Evolutionary conservation across 208 protist species (phyloP).

Genomic region (Trypanosoma theileri): DNA sequence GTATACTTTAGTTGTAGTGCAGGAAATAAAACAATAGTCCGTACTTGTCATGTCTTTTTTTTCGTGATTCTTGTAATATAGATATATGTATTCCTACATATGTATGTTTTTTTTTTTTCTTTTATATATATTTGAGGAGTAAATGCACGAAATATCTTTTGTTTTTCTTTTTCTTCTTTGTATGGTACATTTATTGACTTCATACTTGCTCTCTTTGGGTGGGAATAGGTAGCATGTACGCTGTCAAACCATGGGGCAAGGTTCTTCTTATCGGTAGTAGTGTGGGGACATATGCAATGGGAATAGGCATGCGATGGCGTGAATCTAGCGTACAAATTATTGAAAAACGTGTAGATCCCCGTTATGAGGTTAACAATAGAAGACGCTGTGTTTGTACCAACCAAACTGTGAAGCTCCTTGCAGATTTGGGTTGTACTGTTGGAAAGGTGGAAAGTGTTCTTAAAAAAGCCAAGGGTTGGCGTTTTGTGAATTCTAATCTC

Average conservation of each 20-base stretch:
- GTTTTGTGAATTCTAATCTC: conserved; percentile 50
- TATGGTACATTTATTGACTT: conserved; percentile 12
- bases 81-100: not conserved
- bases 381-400: conserved; percentile 69
- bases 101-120: not conserved
- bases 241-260: conserved; percentile 85
- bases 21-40: conserved; percentile 38
- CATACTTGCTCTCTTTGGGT: conserved; percentile 1
- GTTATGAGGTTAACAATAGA: conserved; percentile 40
- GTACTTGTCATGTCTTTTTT: not conserved
- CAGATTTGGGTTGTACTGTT: conserved; percentile 68
- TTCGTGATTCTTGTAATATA: not conserved
- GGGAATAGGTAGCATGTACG: conserved; percentile 56
- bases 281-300: conserved; percentile 74
- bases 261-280: conserved; percentile 67
- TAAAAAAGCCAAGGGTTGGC: conserved; percentile 55
- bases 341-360: conserved; percentile 46
- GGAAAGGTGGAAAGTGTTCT: conserved; percentile 45
- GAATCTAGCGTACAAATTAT: conserved; percentile 75
- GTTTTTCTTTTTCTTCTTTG: conserved; percentile 1
- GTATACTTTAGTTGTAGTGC: conserved; percentile 80
- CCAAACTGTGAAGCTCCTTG: conserved; percentile 69
- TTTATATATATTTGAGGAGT: not conserved
- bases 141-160: not conserved
- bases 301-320: conserved; percentile 85